Conservation (phyloP, 306 rosid genomes). For the Trifolium fragiferum region DNA sequence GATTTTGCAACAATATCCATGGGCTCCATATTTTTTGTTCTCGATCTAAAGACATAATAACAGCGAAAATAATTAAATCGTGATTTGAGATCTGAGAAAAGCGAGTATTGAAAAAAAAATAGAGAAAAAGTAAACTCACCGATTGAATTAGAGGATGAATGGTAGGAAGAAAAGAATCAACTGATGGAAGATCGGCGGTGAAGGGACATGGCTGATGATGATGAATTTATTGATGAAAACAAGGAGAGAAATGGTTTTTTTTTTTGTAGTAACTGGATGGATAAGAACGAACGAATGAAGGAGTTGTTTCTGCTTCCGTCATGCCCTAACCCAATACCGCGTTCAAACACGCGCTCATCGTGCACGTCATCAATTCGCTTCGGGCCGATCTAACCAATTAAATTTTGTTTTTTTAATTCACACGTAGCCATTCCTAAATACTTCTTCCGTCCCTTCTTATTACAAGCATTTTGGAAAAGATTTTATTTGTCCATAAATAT, state of each 20-base stretch:
- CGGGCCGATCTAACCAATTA: not conserved
- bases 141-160: not conserved
- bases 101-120: not conserved
- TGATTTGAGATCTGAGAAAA: conserved; percentile 43
- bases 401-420: not conserved
- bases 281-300: conserved; percentile 47
- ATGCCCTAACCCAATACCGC: conserved; percentile 48
- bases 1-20: conserved; percentile 91
- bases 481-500: too few species aligned
- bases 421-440: not conserved
- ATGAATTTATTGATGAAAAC: conserved; percentile 42
- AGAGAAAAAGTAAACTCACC: conserved; percentile 47
- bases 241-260: conserved; percentile 32
- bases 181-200: conserved; percentile 58
- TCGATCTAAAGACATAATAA: conserved; percentile 36
- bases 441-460: too few species aligned
- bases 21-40: conserved; percentile 66
- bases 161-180: not conserved
- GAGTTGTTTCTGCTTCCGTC: conserved; percentile 50
- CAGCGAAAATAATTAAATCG: too few species aligned
- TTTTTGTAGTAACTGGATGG: conserved; percentile 39
- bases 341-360: not conserved
- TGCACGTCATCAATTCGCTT: not conserved
- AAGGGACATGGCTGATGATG: conserved; percentile 43
- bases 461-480: too few species aligned